phyloP scores from a whole-genome alignment of 257 asterid species.

The Jacaranda copaia region DNA sequence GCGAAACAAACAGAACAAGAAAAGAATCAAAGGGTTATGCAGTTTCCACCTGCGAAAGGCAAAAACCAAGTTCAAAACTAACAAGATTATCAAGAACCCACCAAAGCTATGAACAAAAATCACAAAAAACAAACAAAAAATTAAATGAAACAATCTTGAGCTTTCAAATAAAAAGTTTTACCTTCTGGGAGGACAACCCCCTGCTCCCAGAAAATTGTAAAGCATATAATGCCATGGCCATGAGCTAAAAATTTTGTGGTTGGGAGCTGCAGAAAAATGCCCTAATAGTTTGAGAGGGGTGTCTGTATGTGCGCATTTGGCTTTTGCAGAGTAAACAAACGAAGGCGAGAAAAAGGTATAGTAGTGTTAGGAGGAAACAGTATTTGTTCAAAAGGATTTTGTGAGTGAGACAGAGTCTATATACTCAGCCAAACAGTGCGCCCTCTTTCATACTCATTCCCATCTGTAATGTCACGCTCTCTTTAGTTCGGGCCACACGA shows the following conservation, averaged over 20 bases:
- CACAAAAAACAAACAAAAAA: neutral
- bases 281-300: neutral
- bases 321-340: conserved; percentile 25
- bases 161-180: neutral
- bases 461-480: conserved; percentile 10
- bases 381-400: conserved; percentile 36
- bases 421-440: conserved; percentile 22
- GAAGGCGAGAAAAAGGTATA: conserved; percentile 12
- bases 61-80: neutral
- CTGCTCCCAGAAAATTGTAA: conserved; percentile 35
- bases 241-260: neutral
- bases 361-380: neutral
- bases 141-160: neutral
- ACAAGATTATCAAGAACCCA: neutral
- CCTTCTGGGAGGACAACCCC: conserved; percentile 40
- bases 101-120: neutral
- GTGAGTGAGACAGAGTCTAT: conserved; percentile 30
- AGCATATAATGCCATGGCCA: conserved; percentile 43
- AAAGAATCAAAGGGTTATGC: neutral
- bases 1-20: neutral
- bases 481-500: conserved; percentile 35
- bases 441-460: neutral
- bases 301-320: neutral
- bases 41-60: neutral
- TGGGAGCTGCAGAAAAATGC: conserved; percentile 8